Base-by-base conservation (phyloP, 257 asterid species). In the Primulina tabacum region DNA sequence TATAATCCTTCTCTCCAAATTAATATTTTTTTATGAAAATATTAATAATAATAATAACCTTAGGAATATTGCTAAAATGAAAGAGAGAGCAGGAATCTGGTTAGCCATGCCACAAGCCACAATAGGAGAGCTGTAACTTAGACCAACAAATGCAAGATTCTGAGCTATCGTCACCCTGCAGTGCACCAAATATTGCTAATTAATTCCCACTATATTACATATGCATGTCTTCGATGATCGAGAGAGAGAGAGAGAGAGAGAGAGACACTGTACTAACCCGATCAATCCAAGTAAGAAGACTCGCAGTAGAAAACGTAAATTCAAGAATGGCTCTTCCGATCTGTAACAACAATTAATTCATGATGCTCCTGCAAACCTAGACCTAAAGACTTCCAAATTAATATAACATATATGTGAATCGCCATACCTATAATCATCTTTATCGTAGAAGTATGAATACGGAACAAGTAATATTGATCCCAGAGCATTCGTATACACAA, bases 61-160 rank as follows among this genome's bases (percentile, higher is more conserved):
- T 80, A 87, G 83, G 4, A 84, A 6, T 43, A 88, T 71, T 65
- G 89, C 86, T 4, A 82, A 81, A 78, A 87, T 71, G 75, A 87
- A 89, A 58, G 95, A 79, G 21, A 86, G 47, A 34, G 96, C 92
- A 21, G 96, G 95, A 64, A 83, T 69, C 71, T 81, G 82, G 60
- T 86, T 86, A 50, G 89, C 95, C 90, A 86, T 86, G 71, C 89
- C 89, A 74, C 87, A 81, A 67, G 96, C 96, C 65, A 86, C 92
- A 35, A 87, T 87, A 3, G 96, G 96, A 63, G 96, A 89, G 77
- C 95, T 86, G 67, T 87, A 89, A 75, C 89, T 87, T 40, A 89
- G 79, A 12, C 95, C 96, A 64, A 85, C 69, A 79, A 81, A 89
- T 76, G 95, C 89, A 37, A 89, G 90, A 66, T 89, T 89, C 50